These are phyloP conservation scores for Fusarium sp. DNA, from an alignment of 2,329 filamentous ascomycete genomes.

Conservation along the genomic window DNA sequence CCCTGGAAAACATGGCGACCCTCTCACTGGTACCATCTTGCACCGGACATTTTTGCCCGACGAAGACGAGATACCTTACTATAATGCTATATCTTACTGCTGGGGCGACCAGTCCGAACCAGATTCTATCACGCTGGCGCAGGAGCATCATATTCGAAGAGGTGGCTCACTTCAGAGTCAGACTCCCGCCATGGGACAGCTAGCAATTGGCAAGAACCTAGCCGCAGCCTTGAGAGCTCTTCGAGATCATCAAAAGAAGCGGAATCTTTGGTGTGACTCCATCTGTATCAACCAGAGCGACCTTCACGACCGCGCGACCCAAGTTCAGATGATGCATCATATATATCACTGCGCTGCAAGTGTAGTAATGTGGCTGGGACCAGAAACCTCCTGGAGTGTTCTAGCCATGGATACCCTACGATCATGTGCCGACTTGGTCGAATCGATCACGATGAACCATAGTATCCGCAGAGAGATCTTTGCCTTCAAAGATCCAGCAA, in stretches of 20 bases:
- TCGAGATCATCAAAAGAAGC: not conserved
- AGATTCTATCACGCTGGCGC: not conserved
- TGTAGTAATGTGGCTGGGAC: slow-evolving; percentile 3
- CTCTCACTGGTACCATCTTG: not conserved
- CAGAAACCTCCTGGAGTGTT: not conserved
- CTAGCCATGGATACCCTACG: not conserved
- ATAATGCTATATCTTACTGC: not conserved
- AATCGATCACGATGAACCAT: not conserved
- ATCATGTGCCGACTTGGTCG: not conserved
- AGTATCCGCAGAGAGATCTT: not conserved
- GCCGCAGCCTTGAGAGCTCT: not conserved
- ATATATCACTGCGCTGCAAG: not conserved
- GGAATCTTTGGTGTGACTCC: not conserved
- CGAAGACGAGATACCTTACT: not conserved
- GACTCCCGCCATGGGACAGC: not conserved
- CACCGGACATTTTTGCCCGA: not conserved
- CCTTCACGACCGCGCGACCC: not conserved
- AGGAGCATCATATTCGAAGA: not conserved
- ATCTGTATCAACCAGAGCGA: slow-evolving; percentile 3
- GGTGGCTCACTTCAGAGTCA: not conserved
- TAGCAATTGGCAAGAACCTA: not conserved
- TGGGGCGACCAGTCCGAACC: slow-evolving; percentile 1
- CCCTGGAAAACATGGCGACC: not conserved
- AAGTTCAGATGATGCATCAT: not conserved
- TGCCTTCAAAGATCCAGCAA: not conserved